Percentiles rank a stretch among this genome's conserved stretches.
phyloP scores from a whole-genome alignment of 2,329 filamentous ascomycete species.

The Ophiostoma populinum region DNA sequence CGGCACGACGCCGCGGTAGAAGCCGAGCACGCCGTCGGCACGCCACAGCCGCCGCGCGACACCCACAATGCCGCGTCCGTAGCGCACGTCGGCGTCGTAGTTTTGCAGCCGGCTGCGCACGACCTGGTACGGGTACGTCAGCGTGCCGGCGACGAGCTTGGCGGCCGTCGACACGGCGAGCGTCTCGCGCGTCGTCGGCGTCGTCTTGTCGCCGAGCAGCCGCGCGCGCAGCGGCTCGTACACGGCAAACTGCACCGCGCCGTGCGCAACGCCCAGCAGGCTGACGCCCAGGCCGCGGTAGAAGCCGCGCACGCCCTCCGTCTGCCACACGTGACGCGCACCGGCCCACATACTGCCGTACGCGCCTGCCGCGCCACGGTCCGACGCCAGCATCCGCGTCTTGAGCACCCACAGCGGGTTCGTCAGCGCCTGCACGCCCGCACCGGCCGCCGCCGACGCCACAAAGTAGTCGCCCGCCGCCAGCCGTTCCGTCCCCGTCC shows the following conservation, averaged over 20 bases:
- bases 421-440: slow-evolving; percentile 63
- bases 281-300: slow-evolving; percentile 76
- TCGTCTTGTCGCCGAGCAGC: neutral
- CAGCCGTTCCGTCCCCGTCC: too few species aligned
- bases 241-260: slow-evolving; percentile 87
- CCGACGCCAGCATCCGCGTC: slow-evolving; percentile 86
- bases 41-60: slow-evolving; percentile 58
- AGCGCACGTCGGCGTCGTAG: slow-evolving; percentile 61
- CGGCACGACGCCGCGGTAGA: slow-evolving; percentile 81
- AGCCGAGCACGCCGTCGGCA: slow-evolving; percentile 65
- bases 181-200: slow-evolving; percentile 49
- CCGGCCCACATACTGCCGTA: slow-evolving; percentile 67
- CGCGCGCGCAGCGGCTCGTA: slow-evolving; percentile 54
- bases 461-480: slow-evolving; percentile 61
- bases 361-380: slow-evolving; percentile 54
- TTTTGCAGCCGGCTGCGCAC: slow-evolving; percentile 77
- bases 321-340: slow-evolving; percentile 42
- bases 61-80: slow-evolving; percentile 52
- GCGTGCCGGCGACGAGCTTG: slow-evolving; percentile 77
- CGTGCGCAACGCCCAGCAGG: slow-evolving; percentile 75
- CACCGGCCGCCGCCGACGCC: slow-evolving; percentile 53
- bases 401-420: slow-evolving; percentile 98
- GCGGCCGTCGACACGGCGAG: slow-evolving; percentile 63
- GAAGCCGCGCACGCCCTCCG: slow-evolving; percentile 64
- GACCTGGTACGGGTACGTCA: slow-evolving; percentile 92